Base-by-base conservation (phyloP, 345 rosid species). In the Erucastrum elatum region DNA sequence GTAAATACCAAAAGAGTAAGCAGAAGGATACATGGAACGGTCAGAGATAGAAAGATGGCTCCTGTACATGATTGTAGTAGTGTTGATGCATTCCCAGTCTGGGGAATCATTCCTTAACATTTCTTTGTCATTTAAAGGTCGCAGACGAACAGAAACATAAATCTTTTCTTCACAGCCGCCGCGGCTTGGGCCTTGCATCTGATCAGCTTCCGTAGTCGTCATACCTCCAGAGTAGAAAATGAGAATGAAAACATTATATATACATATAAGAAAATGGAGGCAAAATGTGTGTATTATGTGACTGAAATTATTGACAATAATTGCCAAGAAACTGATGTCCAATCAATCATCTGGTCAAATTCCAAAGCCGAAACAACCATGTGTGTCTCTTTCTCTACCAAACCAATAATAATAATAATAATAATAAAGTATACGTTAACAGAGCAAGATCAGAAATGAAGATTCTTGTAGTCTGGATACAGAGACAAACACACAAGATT, bases 81-180 rank as follows among this genome's bases (percentile, higher is more conserved):
- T 87, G 75, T 83, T 88, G 86, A 91, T 88, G 76, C 96, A 93
- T 81, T 93, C 98, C 98, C 99, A 93, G 82, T 95, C 98, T 0
- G 87, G 87, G 8, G 85, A 86, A 41, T 93, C 97, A 75, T 88
- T 75, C 74, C 83, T 87, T 41, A 87, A 82, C 80, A 68, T 85
- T 81, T 95, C 99, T 85, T 87, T 95, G 82, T 79, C 88, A 85
- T 79, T 95, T 84, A 93, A 79, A 69, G 97, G 99, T 84, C 99
- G 80, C 70, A 95, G 62, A 61, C 98, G 92, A 80, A 95, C 94
- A 15, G 94, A 93, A 69, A 93, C 98, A 56, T 83, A 81, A 70
- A 95, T 86, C 73, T 84, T 95, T 85, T 95, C 99, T 37, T 69
- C 84, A 5, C 81, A 44, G 51, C 13, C n/a, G 55, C n/a, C 41